phyloP scores from a whole-genome alignment of 2,329 filamentous ascomycete genomes.

The Xylariales sp. region DNA sequence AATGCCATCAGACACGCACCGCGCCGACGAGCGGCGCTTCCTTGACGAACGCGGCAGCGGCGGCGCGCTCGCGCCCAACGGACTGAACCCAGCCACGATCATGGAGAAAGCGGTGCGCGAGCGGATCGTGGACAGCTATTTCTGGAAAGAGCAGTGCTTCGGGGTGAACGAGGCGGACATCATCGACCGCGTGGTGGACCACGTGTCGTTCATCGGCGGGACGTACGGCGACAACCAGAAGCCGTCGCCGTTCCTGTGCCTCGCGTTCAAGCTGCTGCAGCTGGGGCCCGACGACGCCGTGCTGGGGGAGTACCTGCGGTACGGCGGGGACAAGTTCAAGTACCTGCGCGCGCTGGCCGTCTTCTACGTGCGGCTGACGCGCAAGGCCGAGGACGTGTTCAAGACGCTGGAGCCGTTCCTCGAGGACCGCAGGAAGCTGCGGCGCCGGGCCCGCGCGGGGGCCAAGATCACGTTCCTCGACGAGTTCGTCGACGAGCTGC shows the following conservation, averaged over 20 bases:
- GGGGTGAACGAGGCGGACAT: slow-evolving; percentile 86
- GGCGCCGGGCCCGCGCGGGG: slow-evolving; percentile 78
- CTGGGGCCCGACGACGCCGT: slow-evolving; percentile 83
- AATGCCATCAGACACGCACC: slow-evolving; percentile 59
- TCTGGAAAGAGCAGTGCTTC: slow-evolving; percentile 99
- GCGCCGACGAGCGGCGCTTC: slow-evolving; percentile 83
- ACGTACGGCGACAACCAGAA: slow-evolving; percentile 87
- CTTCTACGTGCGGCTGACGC: slow-evolving; percentile 93
- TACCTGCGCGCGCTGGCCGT: slow-evolving; percentile 90
- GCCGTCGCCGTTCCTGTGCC: slow-evolving; percentile 91
- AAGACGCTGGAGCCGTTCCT: slow-evolving; percentile 82
- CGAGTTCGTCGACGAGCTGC: slow-evolving; percentile 91
- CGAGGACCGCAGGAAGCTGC: slow-evolving; percentile 84
- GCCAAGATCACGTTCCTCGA: slow-evolving; percentile 85
- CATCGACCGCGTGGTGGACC: slow-evolving; percentile 87
- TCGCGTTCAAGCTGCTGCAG: slow-evolving; percentile 94
- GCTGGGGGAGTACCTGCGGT: slow-evolving; percentile 81
- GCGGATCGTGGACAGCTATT: slow-evolving; percentile 94
- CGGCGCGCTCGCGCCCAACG: slow-evolving; percentile 80
- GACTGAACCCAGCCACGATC: slow-evolving; percentile 93
- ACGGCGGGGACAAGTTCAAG: slow-evolving; percentile 80
- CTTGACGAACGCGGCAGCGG: slow-evolving; percentile 91
- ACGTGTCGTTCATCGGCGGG: slow-evolving; percentile 85
- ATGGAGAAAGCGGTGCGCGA: slow-evolving; percentile 96
- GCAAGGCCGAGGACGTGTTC: slow-evolving; percentile 84